Evolutionary conservation across 78 protist species (phyloP).

Genomic region (Fonticula alba): DNA sequence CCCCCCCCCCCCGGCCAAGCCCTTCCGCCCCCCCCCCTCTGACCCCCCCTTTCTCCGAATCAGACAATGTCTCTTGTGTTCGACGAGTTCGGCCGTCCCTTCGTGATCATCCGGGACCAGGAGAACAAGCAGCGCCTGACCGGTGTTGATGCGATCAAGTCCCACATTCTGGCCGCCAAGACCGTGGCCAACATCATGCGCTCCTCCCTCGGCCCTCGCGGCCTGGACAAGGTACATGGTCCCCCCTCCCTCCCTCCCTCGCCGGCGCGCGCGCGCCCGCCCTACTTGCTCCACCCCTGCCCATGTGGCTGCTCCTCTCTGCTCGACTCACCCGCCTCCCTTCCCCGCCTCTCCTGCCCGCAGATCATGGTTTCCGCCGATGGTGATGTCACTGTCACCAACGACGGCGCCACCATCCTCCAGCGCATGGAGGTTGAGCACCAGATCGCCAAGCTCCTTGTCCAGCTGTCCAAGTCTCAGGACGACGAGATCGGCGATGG

Average conservation of each 20-base stretch:
- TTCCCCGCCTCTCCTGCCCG: too few relatives aligned
- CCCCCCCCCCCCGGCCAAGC: not conserved
- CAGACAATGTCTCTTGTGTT: slow-evolving; percentile 53
- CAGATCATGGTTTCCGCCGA: slow-evolving; percentile 89
- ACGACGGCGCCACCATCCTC: slow-evolving; percentile 98
- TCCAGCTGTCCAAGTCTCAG: slow-evolving; percentile 90
- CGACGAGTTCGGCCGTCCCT: slow-evolving; percentile 95
- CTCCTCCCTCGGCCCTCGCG: slow-evolving; percentile 84
- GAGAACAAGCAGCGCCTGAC: slow-evolving; percentile 47
- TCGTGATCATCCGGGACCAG: slow-evolving; percentile 82
- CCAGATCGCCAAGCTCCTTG: slow-evolving; percentile 89
- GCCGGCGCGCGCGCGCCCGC: too few relatives aligned
- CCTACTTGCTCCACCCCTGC: too few relatives aligned
- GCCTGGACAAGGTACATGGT: not conserved
- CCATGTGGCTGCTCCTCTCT: too few relatives aligned
- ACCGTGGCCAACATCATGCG: slow-evolving; percentile 74
- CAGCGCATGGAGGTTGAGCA: slow-evolving; percentile 80
- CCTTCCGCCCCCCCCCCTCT: not conserved
- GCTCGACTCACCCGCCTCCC: too few relatives aligned
- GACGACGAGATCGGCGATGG: slow-evolving; percentile 99
- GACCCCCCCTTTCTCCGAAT: not conserved
- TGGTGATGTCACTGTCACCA: slow-evolving; percentile 90
- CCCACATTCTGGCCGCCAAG: slow-evolving; percentile 81
- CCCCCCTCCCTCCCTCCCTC: not conserved
- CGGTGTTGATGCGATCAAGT: slow-evolving; percentile 90